phyloP scores from a whole-genome alignment of 1,284 basidiomycete species.

The Wolfiporia cocos region DNA sequence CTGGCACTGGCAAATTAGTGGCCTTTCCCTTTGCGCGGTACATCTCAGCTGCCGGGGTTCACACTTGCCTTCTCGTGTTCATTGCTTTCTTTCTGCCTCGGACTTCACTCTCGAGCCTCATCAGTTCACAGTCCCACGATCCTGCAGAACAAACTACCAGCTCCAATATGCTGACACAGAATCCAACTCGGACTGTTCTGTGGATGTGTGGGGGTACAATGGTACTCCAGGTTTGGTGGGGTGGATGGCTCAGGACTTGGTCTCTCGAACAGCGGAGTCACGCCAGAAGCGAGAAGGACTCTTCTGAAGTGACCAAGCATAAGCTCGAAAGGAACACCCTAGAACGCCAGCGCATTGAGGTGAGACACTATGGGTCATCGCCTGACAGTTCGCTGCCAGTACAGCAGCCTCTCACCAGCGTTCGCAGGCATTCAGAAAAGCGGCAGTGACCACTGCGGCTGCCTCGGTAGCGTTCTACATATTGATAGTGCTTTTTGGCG shows the following conservation, averaged over 20 bases:
- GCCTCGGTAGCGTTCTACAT: constrained; percentile 42
- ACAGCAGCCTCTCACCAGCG: not conserved
- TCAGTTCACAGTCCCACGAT: constrained; percentile 8
- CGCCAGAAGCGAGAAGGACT: constrained; percentile 13
- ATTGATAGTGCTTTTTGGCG: constrained; percentile 67
- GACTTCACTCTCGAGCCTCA: constrained; percentile 38
- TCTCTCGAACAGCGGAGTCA: constrained; percentile 14
- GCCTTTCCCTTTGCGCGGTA: constrained; percentile 48
- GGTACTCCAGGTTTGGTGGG: constrained; percentile 72
- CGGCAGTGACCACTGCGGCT: constrained; percentile 47
- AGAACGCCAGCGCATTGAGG: constrained; percentile 24
- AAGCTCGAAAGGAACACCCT: constrained; percentile 28
- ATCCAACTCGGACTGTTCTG: constrained; percentile 52
- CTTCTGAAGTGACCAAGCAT: constrained; percentile 21
- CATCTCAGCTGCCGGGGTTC: constrained; percentile 69
- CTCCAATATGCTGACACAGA: constrained; percentile 37
- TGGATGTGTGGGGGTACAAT: constrained; percentile 56
- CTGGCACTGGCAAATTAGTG: not conserved
- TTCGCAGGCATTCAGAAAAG: constrained; percentile 39
- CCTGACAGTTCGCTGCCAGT: not conserved
- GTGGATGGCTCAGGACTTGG: constrained; percentile 56
- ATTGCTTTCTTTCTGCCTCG: constrained; percentile 63
- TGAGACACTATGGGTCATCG: constrained; percentile 20
- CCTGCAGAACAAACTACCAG: too few relatives aligned
- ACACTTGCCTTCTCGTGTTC: constrained; percentile 61